A percentile compares a stretch with the other conserved stretches of the same genome.
Conservation (phyloP, 225 moss, liverwort and hornwort genomes). For the Pseudisothecium myosuroides region DNA sequence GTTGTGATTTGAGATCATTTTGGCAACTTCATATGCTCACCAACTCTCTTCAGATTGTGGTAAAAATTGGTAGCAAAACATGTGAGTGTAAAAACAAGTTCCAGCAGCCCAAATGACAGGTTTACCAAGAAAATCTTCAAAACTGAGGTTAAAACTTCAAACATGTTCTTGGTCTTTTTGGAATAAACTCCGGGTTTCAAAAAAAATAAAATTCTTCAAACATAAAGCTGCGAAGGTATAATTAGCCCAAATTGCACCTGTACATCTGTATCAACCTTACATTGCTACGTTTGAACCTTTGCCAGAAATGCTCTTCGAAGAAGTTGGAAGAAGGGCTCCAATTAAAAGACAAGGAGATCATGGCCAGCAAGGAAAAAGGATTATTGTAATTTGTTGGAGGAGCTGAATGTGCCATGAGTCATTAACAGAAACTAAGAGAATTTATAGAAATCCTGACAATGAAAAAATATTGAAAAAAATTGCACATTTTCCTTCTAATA, state of each 20-base stretch:
- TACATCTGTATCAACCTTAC: neutral
- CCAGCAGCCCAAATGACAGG: neutral
- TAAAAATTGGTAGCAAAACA: neutral
- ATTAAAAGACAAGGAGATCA: neutral
- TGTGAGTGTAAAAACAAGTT: neutral
- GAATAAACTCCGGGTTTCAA: no score
- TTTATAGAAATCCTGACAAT: neutral
- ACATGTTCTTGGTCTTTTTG: no score
- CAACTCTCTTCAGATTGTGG: neutral
- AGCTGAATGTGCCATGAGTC: neutral
- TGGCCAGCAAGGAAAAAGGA: neutral
- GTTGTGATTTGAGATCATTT: neutral
- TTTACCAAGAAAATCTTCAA: neutral
- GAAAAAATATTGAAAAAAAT: rapidly evolving
- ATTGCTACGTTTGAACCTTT: neutral
- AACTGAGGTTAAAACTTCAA: neutral
- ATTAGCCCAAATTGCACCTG: neutral
- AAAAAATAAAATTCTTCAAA: no score
- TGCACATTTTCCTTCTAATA: neutral
- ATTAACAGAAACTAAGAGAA: neutral
- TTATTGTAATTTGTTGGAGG: neutral
- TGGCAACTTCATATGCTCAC: neutral
- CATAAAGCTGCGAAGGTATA: neutral
- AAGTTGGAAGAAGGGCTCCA: conserved; percentile 35
- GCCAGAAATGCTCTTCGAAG: neutral